Evolutionary conservation across 805 yeast species (phyloP).

Genomic region (Maudiozyma barnettii): DNA sequence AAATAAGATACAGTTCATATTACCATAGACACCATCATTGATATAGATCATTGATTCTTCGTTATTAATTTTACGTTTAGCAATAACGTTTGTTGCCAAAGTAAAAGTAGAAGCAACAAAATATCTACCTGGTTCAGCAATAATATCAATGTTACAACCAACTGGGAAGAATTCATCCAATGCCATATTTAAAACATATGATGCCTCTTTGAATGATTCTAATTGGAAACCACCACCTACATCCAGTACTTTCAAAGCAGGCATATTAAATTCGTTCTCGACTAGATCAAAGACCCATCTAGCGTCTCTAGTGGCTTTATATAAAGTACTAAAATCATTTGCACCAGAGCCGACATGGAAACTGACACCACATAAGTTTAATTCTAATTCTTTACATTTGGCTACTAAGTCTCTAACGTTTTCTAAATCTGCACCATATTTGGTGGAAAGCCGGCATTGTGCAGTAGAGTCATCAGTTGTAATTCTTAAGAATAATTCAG

Average conservation of each 20-base stretch:
- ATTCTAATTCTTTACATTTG: conserved; percentile 49
- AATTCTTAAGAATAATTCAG: conserved; percentile 67
- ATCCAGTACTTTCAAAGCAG: conserved; percentile 50
- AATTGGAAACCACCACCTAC: conserved; percentile 90
- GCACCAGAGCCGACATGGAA: conserved; percentile 97
- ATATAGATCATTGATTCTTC: conserved; percentile 65
- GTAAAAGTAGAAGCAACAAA: conserved; percentile 81
- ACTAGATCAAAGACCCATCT: conserved; percentile 58
- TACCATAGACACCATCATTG: conserved; percentile 94
- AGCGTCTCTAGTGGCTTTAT: conserved; percentile 65
- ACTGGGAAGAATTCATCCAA: conserved; percentile 53
- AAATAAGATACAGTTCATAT: conserved; percentile 84
- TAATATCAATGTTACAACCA: conserved; percentile 36
- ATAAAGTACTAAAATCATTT: conserved; percentile 54
- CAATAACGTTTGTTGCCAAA: conserved; percentile 74
- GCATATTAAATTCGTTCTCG: conserved; percentile 33
- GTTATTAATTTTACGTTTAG: conserved; percentile 47
- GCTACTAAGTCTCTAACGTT: conserved; percentile 47
- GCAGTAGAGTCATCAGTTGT: conserved; percentile 85
- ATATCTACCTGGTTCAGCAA: conserved; percentile 93
- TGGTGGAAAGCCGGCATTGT: conserved; percentile 75
- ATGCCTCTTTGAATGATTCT: conserved; percentile 49
- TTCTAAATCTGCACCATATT: conserved; percentile 71
- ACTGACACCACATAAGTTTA: conserved; percentile 74
- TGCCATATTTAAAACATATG: conserved; percentile 46